Evolutionary conservation across 176 grass and related monocot species (phyloP).

Genomic region (Triticum monococcum): DNA sequence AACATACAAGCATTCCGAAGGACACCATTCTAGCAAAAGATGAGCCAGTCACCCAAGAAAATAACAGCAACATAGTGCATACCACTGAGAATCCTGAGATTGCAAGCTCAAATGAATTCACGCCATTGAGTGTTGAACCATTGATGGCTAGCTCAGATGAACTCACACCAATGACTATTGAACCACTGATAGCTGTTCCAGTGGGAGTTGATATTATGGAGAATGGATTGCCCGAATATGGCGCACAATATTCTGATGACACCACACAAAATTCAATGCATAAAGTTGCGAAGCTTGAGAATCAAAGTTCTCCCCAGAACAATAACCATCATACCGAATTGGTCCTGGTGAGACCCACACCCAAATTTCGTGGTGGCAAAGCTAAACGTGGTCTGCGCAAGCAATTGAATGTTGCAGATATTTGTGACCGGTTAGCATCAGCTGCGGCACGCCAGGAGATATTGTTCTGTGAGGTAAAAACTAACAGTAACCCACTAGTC

Average conservation of each 20-base stretch:
- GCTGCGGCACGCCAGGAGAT: conserved; percentile 75
- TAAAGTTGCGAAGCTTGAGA: conserved; percentile 33
- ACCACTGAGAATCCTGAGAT: conserved; percentile 26
- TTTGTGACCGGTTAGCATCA: conserved; percentile 63
- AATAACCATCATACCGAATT: conserved; percentile 35
- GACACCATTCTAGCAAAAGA: conserved; percentile 47
- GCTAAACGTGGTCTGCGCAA: conserved; percentile 53
- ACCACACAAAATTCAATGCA: conserved; percentile 34
- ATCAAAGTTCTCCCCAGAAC: conserved; percentile 35
- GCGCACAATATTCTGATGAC: conserved; percentile 25
- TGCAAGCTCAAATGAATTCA: conserved; percentile 23
- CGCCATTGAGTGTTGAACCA: conserved; percentile 36
- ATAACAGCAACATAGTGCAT: conserved; percentile 22
- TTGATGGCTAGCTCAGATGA: conserved; percentile 35
- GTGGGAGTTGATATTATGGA: conserved; percentile 55
- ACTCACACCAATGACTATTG: conserved; percentile 45
- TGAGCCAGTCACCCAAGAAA: conserved; percentile 5
- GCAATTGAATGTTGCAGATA: conserved; percentile 55
- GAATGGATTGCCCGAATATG: conserved; percentile 46
- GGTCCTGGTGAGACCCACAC: conserved; percentile 29
- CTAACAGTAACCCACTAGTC: not conserved
- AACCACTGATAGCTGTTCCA: conserved; percentile 72
- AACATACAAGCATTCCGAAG: conserved; percentile 59
- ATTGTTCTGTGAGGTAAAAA: conserved; percentile 69
- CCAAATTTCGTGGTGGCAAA: conserved; percentile 61